Conservation (phyloP, 1,284 basidiomycete species). For the Ustilago sp. region DNA sequence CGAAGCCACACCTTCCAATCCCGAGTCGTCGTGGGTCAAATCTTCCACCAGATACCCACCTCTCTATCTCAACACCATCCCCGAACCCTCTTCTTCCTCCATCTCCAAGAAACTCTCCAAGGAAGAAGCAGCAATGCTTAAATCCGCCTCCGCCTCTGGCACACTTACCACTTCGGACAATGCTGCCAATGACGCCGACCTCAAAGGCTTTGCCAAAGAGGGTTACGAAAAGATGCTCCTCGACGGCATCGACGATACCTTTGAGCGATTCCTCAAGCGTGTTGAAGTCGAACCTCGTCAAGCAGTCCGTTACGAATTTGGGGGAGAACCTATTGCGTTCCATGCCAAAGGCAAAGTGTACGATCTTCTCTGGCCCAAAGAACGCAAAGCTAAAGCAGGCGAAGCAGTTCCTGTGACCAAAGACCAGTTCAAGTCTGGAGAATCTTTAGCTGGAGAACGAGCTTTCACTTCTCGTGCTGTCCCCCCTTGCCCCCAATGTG, state of each 20-base stretch:
- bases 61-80: slow-evolving; percentile 64
- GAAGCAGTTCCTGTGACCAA: slow-evolving; percentile 33
- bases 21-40: slow-evolving; percentile 53
- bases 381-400: slow-evolving; percentile 11
- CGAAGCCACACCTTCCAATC: slow-evolving; percentile 15
- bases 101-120: slow-evolving; percentile 43
- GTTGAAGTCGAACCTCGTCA: slow-evolving; percentile 59
- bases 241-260: slow-evolving; percentile 62
- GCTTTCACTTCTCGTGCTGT: slow-evolving; percentile 25
- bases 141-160: slow-evolving; percentile 32
- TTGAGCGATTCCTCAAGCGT: slow-evolving; percentile 64
- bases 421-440: slow-evolving; percentile 18
- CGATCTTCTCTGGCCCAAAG: slow-evolving; percentile 57
- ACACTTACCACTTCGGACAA: slow-evolving; percentile 16
- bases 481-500: slow-evolving; percentile 59
- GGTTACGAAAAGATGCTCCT: slow-evolving; percentile 64
- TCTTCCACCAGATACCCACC: slow-evolving; percentile 48
- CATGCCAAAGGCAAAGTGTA: slow-evolving; percentile 54
- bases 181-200: slow-evolving; percentile 32
- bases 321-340: slow-evolving; percentile 62
- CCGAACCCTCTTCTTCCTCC: slow-evolving; percentile 59
- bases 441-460: background rate
- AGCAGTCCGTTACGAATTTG: slow-evolving; percentile 67
- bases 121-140: slow-evolving; percentile 39
- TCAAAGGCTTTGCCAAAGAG: slow-evolving; percentile 57